phyloP scores from a whole-genome alignment of 2,329 filamentous ascomycete species.

The Polytolypa hystricis region DNA sequence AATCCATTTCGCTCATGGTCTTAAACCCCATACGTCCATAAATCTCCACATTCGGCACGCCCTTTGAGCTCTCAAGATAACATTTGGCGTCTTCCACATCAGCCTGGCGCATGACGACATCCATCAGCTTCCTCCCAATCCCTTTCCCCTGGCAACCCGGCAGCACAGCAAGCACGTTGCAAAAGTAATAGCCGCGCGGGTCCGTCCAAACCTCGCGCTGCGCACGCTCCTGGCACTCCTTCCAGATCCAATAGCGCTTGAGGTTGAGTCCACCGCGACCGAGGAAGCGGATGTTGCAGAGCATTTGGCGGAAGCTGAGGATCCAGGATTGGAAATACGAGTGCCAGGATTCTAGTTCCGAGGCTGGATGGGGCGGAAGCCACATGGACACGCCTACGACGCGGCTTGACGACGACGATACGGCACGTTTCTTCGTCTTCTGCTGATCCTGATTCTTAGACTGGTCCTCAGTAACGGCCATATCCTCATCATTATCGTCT shows the following conservation, averaged over 20 bases:
- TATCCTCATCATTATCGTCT: no score
- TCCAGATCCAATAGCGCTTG: conserved; percentile 62
- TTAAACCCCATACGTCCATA: conserved; percentile 61
- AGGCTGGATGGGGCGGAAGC: conserved; percentile 46
- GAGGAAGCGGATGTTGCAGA: conserved; percentile 53
- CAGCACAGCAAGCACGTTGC: conserved; percentile 61
- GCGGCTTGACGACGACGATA: conserved; percentile 20
- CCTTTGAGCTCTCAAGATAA: conserved; percentile 60
- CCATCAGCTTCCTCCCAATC: conserved; percentile 54
- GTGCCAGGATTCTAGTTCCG: conserved; percentile 45
- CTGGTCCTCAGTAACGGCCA: conserved; percentile 15
- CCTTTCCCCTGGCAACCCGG: conserved; percentile 56
- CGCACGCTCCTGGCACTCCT: conserved; percentile 50
- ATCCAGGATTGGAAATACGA: conserved; percentile 54
- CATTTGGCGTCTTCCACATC: conserved; percentile 54
- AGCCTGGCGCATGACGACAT: conserved; percentile 50
- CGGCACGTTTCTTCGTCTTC: conserved; percentile 2
- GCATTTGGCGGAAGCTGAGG: conserved; percentile 54
- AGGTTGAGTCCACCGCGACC: conserved; percentile 59
- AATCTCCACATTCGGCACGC: conserved; percentile 57
- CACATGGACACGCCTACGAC: conserved; percentile 64
- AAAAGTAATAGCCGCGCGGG: conserved; percentile 59
- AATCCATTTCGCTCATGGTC: conserved; percentile 54
- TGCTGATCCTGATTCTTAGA: conserved; percentile 12
- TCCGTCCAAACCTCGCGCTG: conserved; percentile 56